A percentile compares a stretch with the other conserved stretches of the same genome.
phyloP scores from a whole-genome alignment of 371 early-diverging fungal species.

The Rhizomucor pusillus region DNA sequence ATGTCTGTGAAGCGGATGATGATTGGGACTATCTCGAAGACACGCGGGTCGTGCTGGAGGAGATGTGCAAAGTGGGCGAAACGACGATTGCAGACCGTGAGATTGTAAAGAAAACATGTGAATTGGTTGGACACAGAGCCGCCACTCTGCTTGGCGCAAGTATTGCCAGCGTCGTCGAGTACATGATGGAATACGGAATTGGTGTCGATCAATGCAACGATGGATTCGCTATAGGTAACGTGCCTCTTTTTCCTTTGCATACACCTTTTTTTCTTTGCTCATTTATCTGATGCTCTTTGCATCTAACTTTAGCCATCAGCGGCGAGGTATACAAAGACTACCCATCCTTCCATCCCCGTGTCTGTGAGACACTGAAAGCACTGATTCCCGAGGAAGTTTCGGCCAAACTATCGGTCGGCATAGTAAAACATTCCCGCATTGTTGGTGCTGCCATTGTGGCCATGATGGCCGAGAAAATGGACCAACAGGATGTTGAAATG shows the following conservation, averaged over 20 bases:
- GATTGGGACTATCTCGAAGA: slow-evolving; percentile 31
- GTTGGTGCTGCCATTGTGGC: slow-evolving; percentile 52
- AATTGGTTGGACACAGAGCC: slow-evolving; percentile 40
- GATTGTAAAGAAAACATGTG: slow-evolving; percentile 43
- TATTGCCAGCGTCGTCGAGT: slow-evolving; percentile 39
- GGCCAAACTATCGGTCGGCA: slow-evolving; percentile 38
- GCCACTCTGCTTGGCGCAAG: slow-evolving; percentile 37
- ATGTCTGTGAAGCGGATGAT: slow-evolving; percentile 47
- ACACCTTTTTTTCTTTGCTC: not conserved
- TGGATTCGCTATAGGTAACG: slow-evolving; percentile 46
- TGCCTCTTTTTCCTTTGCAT: too few species aligned
- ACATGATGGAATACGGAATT: slow-evolving; percentile 32
- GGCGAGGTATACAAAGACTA: slow-evolving; percentile 49
- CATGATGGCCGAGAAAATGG: slow-evolving; percentile 49
- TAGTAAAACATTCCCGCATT: slow-evolving; percentile 45
- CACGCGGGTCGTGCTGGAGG: slow-evolving; percentile 42
- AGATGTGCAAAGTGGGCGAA: slow-evolving; percentile 36
- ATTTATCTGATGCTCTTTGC: not conserved
- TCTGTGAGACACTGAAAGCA: slow-evolving; percentile 39
- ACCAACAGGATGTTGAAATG: slow-evolving; percentile 21
- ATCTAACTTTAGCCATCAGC: slow-evolving; percentile 30
- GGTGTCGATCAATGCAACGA: slow-evolving; percentile 25
- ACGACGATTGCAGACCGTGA: slow-evolving; percentile 37
- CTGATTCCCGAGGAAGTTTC: slow-evolving; percentile 40
- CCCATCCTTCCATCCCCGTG: slow-evolving; percentile 43